Evolutionary conservation across 2,329 filamentous ascomycete species (phyloP), one percentile per base, ranked within the genome.

Genomic region (Emmonsiellopsis sp.): DNA sequence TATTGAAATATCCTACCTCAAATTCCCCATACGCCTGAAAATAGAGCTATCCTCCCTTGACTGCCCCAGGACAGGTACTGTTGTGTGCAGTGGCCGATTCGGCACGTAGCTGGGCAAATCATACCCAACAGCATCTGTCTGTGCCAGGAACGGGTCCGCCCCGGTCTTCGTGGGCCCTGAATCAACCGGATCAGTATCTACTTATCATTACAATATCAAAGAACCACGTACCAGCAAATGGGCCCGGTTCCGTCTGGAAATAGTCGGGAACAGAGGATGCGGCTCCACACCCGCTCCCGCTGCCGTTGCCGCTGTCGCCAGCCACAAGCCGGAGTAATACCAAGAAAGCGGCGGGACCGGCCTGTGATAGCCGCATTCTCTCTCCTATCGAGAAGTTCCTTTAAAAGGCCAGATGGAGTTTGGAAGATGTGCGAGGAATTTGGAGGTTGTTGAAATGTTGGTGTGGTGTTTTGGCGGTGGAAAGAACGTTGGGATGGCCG

Each of bases 31-130:
- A 63, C 84, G 74, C 57, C 83, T 76, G 68, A 89, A 89, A 61
- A 89, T 86, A n/a, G 58, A 30, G 68, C 81, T 86, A 58, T 77
- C 72, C 62, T 84, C 79, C 31, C 78, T 70, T 2, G 70, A 67
- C 47, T 76, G 76, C 30, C 84, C 84, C 51, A 76, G 64, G 50
- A 89, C 85, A 0, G 86, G 84, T 16, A 85, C 74, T 37, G 81
- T 79, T 1, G 86, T 90, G 71, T 88, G 84, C 54, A 90, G 72
- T 48, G 86, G 86, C 48, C 78, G 73, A 62, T 87, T 87, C 11
- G 85, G 83, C 34, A 84, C 80, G 63, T 82, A 89, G 5, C 82
- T 77, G 1, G 71, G 79, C 7, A 81, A 76, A 15, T 71, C 66
- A 58, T 86, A 85, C 16, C 84, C 78, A 40, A 86, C 82, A 1